Evolutionary conservation across 2,329 filamentous ascomycete species (phyloP), one percentile per base, ranked within the genome.

Genomic region (Pseudogymnoascus sp.): DNA sequence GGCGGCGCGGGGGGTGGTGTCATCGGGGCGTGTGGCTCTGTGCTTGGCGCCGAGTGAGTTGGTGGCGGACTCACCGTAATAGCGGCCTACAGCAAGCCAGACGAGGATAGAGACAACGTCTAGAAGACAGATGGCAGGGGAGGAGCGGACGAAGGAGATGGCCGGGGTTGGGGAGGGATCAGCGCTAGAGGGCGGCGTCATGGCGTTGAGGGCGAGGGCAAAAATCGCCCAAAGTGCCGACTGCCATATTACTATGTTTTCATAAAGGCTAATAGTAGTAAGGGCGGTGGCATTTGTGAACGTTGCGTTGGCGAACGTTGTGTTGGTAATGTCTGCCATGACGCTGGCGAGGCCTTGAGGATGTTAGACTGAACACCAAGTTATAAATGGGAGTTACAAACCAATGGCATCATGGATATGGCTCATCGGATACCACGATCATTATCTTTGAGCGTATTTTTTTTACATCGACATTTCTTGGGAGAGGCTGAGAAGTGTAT

Each of bases 151-250:
- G 26, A 66, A 63, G 16, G 63, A 61, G 6, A 64, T 50, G 41
- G 66, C 66, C 24, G 61, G 37, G 12, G 59, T 60, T 22, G 66
- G 35, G 8, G 64, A 16, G 3, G 65, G 62, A 28, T 43, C 60
- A 1, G 68, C 41, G 50, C 40, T 63, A 4, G 64, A 63, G 2
- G 67, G 65, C 41, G 68, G 65, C 12, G 66, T 62, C 65, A 70
- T 70, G 28, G 66, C 62, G 40, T 67, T 69, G 8, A 68, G 59
- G 8, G 64, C 66, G 3, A 70, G 60, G 14, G 62, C 61, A 1
- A 67, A 11, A 0, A 70, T 53, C 2, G 62, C 37, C 67, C 66
- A 70, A 38, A 67, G 66, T 19, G 64, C 59, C 2, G 63, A 64
- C 50, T 69, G 65, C 68, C 67, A 69, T 33, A 1, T 6, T 8